Percentiles rank a stretch among this genome's conserved stretches.
These are phyloP conservation scores for Prosopis cineraria DNA, from an alignment of 306 rosid genomes.

Conservation along the genomic window DNA sequence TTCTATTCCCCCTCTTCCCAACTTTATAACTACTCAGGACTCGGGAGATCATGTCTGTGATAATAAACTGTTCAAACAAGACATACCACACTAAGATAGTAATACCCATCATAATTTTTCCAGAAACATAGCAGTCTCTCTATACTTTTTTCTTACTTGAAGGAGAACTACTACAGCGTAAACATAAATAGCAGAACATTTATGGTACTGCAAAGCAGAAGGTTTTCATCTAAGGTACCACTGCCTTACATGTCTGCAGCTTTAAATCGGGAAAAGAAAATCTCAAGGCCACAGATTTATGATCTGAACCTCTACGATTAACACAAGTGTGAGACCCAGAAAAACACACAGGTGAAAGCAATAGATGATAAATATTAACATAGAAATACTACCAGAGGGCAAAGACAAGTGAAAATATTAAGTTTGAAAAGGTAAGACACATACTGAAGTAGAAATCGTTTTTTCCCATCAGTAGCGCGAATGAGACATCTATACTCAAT, in stretches of 20 bases:
- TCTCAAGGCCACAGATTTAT: not conserved
- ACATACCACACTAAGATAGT: not conserved
- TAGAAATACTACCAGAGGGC: not conserved
- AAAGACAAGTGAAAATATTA: conserved; percentile 2
- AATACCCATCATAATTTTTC: not conserved
- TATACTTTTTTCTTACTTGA: not conserved
- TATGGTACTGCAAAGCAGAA: not conserved
- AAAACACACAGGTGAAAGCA: not conserved
- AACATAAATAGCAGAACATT: not conserved
- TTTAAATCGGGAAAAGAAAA: not conserved
- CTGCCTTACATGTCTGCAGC: not conserved
- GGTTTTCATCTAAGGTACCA: not conserved
- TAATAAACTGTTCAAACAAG: not conserved
- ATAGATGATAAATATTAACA: not conserved
- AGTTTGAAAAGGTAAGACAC: conserved; percentile 27
- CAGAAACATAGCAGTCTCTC: not conserved
- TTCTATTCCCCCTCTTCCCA: conserved; percentile 6
- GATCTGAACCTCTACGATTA: not conserved
- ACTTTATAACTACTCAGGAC: not conserved
- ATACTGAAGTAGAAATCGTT: conserved; percentile 87
- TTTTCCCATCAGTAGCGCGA: conserved; percentile 92
- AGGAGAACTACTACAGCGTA: not conserved
- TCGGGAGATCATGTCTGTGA: conserved; percentile 15
- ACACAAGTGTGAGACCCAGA: not conserved
- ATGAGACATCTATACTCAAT: conserved; percentile 86